Conservation (phyloP, 2,329 filamentous ascomycete species). For the Microascus cirrosus region DNA sequence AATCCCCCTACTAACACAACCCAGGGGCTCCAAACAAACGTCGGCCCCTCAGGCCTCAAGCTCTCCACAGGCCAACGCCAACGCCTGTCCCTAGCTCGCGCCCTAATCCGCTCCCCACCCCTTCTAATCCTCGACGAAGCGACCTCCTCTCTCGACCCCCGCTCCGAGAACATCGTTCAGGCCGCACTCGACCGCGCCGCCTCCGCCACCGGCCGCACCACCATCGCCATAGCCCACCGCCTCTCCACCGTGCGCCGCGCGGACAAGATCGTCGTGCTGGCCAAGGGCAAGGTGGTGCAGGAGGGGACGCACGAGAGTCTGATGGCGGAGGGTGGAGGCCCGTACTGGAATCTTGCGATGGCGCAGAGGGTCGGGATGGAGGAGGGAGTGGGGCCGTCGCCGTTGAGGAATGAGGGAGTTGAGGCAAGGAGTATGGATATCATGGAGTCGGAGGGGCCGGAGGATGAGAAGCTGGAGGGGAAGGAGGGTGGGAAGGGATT, state of each 20-base stretch:
- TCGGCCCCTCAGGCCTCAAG: slow-evolving; percentile 49
- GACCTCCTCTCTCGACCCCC: slow-evolving; percentile 39
- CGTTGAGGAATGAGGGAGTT: neutral
- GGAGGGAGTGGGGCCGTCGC: neutral
- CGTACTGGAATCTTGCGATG: slow-evolving; percentile 33
- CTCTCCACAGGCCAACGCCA: slow-evolving; percentile 57
- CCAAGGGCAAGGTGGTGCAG: slow-evolving; percentile 52
- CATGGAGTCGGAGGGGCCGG: slow-evolving; percentile 3
- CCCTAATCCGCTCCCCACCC: slow-evolving; percentile 26
- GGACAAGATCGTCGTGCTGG: slow-evolving; percentile 53
- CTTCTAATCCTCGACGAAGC: slow-evolving; percentile 58
- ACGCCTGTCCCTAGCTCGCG: slow-evolving; percentile 46
- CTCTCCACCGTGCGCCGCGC: slow-evolving; percentile 45
- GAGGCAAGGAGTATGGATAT: slow-evolving; percentile 4
- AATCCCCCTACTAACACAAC: neutral
- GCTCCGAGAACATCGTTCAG: slow-evolving; percentile 37
- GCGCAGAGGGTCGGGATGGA: slow-evolving; percentile 11
- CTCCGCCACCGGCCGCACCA: slow-evolving; percentile 44
- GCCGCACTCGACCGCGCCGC: slow-evolving; percentile 39
- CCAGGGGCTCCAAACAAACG: slow-evolving; percentile 11
- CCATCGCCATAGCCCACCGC: slow-evolving; percentile 51
- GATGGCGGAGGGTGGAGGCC: slow-evolving; percentile 22
- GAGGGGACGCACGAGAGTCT: slow-evolving; percentile 47
- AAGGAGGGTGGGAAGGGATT: slow-evolving; percentile 25
- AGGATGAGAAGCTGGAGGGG: slow-evolving; percentile 11